Percentiles rank a stretch among this genome's conserved stretches.
These are phyloP conservation scores for Hymenoscyphus fraxineus DNA, from an alignment of 2,329 filamentous ascomycete species.

Conservation along the genomic window DNA sequence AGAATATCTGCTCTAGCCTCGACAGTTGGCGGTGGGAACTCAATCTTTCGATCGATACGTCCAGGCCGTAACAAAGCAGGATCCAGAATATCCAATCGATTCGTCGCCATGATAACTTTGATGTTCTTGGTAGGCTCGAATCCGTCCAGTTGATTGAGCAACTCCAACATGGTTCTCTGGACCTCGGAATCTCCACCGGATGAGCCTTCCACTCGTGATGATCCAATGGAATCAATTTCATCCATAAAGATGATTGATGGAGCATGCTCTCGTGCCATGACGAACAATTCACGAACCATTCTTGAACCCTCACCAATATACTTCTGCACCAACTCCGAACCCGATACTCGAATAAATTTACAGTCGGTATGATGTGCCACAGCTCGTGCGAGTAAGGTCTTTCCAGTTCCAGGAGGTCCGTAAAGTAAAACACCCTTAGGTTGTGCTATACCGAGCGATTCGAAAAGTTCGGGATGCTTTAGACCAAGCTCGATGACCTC, in stretches of 20 bases:
- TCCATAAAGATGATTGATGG: conserved; percentile 99
- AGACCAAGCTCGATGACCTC: conserved; percentile 98
- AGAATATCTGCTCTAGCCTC: conserved; percentile 97
- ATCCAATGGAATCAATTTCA: conserved; percentile 98
- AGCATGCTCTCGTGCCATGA: conserved; percentile 97
- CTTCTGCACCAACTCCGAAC: conserved; percentile 95
- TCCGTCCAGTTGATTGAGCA: conserved; percentile 96
- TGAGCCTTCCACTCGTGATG: conserved; percentile 91
- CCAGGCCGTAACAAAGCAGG: conserved; percentile 92
- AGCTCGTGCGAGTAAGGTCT: conserved; percentile 90
- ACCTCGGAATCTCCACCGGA: conserved; percentile 96
- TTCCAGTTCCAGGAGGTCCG: conserved; percentile 93
- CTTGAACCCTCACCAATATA: conserved; percentile 97
- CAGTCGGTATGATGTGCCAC: conserved; percentile 98
- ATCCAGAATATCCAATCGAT: conserved; percentile 94
- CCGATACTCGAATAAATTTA: conserved; percentile 97
- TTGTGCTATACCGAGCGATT: conserved; percentile 97
- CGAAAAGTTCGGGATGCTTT: conserved; percentile 97
- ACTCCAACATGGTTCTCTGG: conserved; percentile 96
- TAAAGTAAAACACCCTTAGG: conserved; percentile 97
- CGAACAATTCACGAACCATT: conserved; percentile 98
- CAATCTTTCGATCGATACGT: conserved; percentile 97
- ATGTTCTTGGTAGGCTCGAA: conserved; percentile 99
- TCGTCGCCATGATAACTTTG: conserved; percentile 99
- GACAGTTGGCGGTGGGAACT: conserved; percentile 94